Conservation (phyloP, 805 yeast genomes). For the Cyberlindnera euphorbiiphila region DNA sequence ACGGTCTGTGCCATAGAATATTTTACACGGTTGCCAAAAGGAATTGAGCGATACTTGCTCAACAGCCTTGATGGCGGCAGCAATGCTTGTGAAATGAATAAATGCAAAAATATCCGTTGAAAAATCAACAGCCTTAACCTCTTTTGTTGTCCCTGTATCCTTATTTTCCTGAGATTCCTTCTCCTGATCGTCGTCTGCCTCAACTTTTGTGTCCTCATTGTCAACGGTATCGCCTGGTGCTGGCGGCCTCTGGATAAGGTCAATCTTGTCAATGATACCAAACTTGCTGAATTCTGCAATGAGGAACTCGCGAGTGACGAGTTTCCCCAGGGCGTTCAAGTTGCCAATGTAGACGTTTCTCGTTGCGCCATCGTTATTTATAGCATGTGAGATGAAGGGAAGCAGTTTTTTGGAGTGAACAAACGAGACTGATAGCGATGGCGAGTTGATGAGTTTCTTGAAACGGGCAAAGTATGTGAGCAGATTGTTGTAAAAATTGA, state of each 20-base stretch:
- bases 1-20: constrained; percentile 90
- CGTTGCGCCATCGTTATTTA: constrained; percentile 84
- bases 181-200: constrained; percentile 31
- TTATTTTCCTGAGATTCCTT: constrained; percentile 9
- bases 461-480: constrained; percentile 34
- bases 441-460: constrained; percentile 36
- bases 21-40: constrained; percentile 67
- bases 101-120: constrained; percentile 59
- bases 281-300: constrained; percentile 48
- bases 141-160: neutral
- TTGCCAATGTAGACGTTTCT: constrained; percentile 88
- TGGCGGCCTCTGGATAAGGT: constrained; percentile 35
- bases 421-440: constrained; percentile 34
- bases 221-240: constrained; percentile 22
- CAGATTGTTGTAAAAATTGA: constrained; percentile 35
- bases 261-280: constrained; percentile 64
- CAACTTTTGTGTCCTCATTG: constrained; percentile 50
- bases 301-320: constrained; percentile 38
- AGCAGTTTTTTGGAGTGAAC: constrained; percentile 29
- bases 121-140: too few species aligned
- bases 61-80: constrained; percentile 82
- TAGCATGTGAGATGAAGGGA: constrained; percentile 33
- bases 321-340: constrained; percentile 45
- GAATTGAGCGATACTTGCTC: constrained; percentile 65
- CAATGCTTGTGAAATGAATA: constrained; percentile 80